Conservation (phyloP, 768 basidiomycete genomes). For the Hericium coralloides region DNA sequence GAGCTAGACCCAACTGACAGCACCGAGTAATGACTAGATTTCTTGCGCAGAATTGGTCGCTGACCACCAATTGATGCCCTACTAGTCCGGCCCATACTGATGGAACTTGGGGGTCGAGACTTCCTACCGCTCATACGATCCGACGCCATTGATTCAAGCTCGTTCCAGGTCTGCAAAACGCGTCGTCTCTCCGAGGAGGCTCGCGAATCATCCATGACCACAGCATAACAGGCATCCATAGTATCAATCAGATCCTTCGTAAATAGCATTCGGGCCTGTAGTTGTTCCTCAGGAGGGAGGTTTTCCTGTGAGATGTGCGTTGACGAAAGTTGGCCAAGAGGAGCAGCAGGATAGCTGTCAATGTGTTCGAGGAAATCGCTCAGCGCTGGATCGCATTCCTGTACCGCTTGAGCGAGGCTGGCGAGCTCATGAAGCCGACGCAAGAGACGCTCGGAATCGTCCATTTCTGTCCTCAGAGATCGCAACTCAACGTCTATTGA, state of each 20-base stretch:
- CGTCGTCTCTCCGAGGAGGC: constrained; percentile 52
- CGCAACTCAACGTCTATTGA: constrained; percentile 48
- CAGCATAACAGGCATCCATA: constrained; percentile 32
- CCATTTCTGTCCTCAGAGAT: constrained; percentile 53
- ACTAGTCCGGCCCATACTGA: constrained; percentile 58
- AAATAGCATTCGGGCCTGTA: constrained; percentile 54
- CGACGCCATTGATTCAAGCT: constrained; percentile 73
- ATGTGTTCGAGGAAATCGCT: constrained; percentile 83
- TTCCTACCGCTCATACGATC: constrained; percentile 54
- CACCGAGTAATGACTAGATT: constrained; percentile 28
- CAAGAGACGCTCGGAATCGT: constrained; percentile 39
- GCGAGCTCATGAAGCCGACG: constrained; percentile 46
- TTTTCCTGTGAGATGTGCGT: constrained; percentile 32
- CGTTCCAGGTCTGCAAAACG: constrained; percentile 72
- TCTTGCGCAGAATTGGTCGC: constrained; percentile 18
- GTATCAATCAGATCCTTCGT: constrained; percentile 43
- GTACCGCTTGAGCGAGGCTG: constrained; percentile 38
- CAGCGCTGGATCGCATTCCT: constrained; percentile 60
- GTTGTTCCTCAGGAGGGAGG: constrained; percentile 56
- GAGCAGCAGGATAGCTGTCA: constrained; percentile 69
- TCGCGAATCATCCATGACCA: constrained; percentile 50
- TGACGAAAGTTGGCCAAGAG: constrained; percentile 42
- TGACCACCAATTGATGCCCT: constrained; percentile 31
- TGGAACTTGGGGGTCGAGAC: constrained; percentile 56
- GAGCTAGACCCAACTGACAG: constrained; percentile 29